Base-by-base conservation (phyloP, 2,329 filamentous ascomycete genomes). In the Lasiodiplodia theobromae region DNA sequence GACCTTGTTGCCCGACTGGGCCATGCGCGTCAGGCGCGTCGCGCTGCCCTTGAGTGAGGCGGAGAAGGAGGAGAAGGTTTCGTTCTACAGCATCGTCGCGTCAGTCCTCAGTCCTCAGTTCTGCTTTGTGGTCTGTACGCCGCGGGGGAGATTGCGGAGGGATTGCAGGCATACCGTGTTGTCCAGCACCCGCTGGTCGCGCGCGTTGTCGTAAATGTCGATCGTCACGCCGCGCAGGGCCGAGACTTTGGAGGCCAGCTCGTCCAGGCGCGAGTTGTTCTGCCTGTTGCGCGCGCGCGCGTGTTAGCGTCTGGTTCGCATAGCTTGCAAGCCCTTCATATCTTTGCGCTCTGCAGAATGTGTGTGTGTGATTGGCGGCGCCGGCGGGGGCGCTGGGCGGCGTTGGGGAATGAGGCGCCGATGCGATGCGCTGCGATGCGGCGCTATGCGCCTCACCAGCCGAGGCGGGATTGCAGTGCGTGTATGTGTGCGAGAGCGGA, bases 121-220 rank as follows among this genome's bases (percentile, higher is more conserved):
- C 14, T 38, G 14, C 63, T 57, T 51, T 7, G n/a, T n/a, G n/a
- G n/a, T n/a, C n/a, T n/a, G n/a, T n/a, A n/a, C n/a, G n/a, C n/a
- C n/a, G n/a, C n/a, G n/a, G n/a, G n/a, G n/a, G n/a, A n/a, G n/a
- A n/a, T n/a, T n/a, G n/a, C n/a, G n/a, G n/a, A n/a, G n/a, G n/a
- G n/a, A n/a, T n/a, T n/a, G n/a, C n/a, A n/a, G n/a, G n/a, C n/a
- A n/a, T n/a, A 96, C 93, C 49, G 92, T 95, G 76, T 89, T 90
- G 81, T 99, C 93, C 73, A 99, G 92, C 71, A 97, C 88, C 72
- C 92, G 89, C 75, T 98, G 95, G 74, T 92, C 89, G 69, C 93
- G 89, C 62, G 96, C 96, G 79, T 96, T 94, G 82, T 98, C 94
- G 86, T 98, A 97, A 77, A 99, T 99, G 83, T 99, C 94, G 72